phyloP scores from a whole-genome alignment of 2,329 filamentous ascomycete species.

The Hymenoscyphus albidus region DNA sequence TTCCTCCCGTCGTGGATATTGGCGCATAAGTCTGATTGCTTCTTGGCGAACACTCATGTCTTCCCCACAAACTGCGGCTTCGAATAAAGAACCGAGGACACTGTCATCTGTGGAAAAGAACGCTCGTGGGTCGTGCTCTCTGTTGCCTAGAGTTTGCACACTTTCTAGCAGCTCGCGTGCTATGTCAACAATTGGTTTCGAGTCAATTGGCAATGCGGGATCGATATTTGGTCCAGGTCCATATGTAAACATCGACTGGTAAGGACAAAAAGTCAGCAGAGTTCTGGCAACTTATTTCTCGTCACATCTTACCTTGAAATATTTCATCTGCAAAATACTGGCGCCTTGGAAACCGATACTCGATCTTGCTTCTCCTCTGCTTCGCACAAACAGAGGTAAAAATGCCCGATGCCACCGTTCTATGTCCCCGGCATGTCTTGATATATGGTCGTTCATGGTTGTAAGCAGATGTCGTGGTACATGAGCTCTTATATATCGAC shows the following conservation, averaged over 20 bases:
- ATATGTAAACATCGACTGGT: background rate
- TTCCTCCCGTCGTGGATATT: conserved; percentile 3
- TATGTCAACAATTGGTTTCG: background rate
- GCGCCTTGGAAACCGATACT: background rate
- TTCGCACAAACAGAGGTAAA: background rate
- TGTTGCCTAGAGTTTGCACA: background rate
- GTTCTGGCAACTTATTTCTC: too few relatives aligned
- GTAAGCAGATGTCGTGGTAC: background rate
- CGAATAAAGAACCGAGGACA: background rate
- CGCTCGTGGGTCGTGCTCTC: background rate
- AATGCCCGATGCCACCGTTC: conserved; percentile 3
- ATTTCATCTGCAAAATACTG: background rate
- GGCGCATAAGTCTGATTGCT: conserved; percentile 1
- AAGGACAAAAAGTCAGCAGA: too few relatives aligned
- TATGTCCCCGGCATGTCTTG: background rate
- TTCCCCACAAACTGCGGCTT: background rate
- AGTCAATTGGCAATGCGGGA: background rate
- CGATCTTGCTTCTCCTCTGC: background rate
- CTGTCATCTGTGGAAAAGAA: background rate
- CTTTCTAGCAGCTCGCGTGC: background rate
- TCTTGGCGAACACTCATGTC: background rate
- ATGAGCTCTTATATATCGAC: background rate
- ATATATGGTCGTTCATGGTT: background rate
- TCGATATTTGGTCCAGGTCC: background rate
- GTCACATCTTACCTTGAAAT: too few relatives aligned